Evolutionary conservation across 257 asterid species (phyloP).

Genomic region (Solanum virginianum): DNA sequence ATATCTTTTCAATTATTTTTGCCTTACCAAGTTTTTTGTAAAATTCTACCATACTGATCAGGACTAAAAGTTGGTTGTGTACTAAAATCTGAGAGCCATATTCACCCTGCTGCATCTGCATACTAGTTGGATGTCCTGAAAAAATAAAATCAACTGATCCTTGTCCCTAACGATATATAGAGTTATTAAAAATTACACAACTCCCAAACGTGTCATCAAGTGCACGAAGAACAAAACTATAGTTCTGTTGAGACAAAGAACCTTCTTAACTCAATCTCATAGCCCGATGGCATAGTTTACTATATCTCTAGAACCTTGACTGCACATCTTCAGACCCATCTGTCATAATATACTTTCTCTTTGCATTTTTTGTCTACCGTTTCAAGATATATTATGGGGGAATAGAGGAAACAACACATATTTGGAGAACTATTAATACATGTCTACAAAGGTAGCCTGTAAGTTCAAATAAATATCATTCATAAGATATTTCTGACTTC

Average conservation of each 20-base stretch:
- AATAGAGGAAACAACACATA: too few relatives aligned
- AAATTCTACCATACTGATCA: too few relatives aligned
- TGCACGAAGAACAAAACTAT: constrained; percentile 45
- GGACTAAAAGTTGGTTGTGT: too few relatives aligned
- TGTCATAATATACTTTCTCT: constrained; percentile 35
- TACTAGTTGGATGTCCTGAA: too few relatives aligned
- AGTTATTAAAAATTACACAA: constrained; percentile 54
- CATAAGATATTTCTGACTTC: constrained; percentile 74
- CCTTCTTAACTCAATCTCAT: constrained; percentile 85
- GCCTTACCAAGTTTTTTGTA: too few relatives aligned
- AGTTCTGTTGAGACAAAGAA: constrained; percentile 79
- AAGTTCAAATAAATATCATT: constrained; percentile 72
- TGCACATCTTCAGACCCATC: constrained; percentile 63
- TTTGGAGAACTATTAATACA: constrained; percentile 82
- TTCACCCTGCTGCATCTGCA: too few relatives aligned
- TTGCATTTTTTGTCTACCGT: constrained; percentile 93
- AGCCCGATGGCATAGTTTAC: constrained; percentile 67
- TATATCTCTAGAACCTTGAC: constrained; percentile 71
- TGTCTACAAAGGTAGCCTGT: constrained; percentile 92
- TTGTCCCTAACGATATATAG: too few relatives aligned
- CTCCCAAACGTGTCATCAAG: constrained; percentile 73
- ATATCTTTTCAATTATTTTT: too few relatives aligned
- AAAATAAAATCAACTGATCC: too few relatives aligned
- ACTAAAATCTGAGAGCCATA: too few relatives aligned
- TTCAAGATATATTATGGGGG: constrained; percentile 78